Evolutionary conservation across 2,329 filamentous ascomycete species (phyloP), one percentile per base, ranked within the genome.

Genomic region (Verticillium longisporum): DNA sequence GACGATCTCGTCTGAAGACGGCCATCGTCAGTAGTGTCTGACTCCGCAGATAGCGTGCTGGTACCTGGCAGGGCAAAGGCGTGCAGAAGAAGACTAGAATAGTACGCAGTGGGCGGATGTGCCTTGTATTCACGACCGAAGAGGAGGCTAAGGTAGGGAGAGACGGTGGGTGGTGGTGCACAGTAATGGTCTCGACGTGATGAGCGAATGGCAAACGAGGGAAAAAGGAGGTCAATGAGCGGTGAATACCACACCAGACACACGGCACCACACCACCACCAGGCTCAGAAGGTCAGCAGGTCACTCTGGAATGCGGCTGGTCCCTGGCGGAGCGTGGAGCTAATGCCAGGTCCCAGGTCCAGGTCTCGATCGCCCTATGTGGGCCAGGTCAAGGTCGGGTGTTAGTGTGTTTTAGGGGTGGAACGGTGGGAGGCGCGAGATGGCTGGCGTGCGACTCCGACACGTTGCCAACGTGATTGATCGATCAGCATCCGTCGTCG

Each of bases 291-390:
- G 41, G 41, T 50, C 41, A 50, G 41, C 41, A 50, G 41, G 41
- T 50, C 41, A 21, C 18, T 50, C n/a, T 50, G 41, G 41, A 26
- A 50, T 50, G 41, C 41, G 41, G 41, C 41, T 50, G 41, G 41
- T 50, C 41, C 41, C 41, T 50, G 41, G 41, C 41, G 41, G 41
- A 50, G 18, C 56, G 15, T 31, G 56, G 36, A 57, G 56, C 56
- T 57, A 57, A 57, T 57, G 56, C 56, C 56, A 57, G 56, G 56
- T 57, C 37, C 41, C 56, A 57, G 56, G 56, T 41, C 36, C 56
- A 31, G 56, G 36, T 37, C 21, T 36, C 55, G 55, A 56, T 56
- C 32, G 26, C 56, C 37, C 26, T 26, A 10, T n/a, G 56, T 38
- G 36, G 37, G 21, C 41, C 41, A 18, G n/a, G 41, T 50, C 41